Evolutionary conservation across 129 eudicot species (phyloP), one percentile per base, ranked within the genome.

Genomic region (Helichrysum umbraculigerum): DNA sequence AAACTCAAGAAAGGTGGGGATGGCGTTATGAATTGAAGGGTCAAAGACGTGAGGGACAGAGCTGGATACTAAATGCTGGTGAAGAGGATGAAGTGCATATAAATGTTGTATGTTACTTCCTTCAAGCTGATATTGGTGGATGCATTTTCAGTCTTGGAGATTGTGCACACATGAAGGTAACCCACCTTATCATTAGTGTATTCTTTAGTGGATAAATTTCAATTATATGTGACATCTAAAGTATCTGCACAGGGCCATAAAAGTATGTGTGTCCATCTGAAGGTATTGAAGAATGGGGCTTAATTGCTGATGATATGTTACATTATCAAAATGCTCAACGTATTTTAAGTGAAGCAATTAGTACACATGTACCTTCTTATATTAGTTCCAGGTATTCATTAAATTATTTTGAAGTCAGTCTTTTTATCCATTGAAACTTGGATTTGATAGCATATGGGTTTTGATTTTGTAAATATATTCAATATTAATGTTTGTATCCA

Each of bases 251-350:
- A n/a, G n/a, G n/a, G n/a, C n/a, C n/a, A n/a, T n/a, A n/a, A n/a
- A n/a, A n/a, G n/a, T n/a, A n/a, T n/a, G n/a, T n/a, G n/a, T n/a
- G n/a, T n/a, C n/a, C n/a, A n/a, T n/a, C n/a, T n/a, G n/a, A n/a
- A n/a, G n/a, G n/a, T n/a, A n/a, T n/a, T 25, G 99, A 95, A 74
- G 99, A 95, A 72, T 95, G 99, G 97, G 99, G 99, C 1, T 81
- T 95, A 59, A 59, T 72, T 34, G 91, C 89, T 66, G 99, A 91
- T 70, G 99, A 96, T 29, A 65, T 91, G 37, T 62, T 69, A 11
- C 91, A 86, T 73, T 95, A 95, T 39, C 91, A 84, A 63, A 83
- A 78, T 10, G 94, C 99, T 17, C 89, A 85, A 61, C 83, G 88
- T 3, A 91, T 95, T 2, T 78, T 95, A 29, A 67, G 57, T 8